phyloP scores from a whole-genome alignment of 176 grass and related monocot genomes.

The Lolium rigidum region DNA sequence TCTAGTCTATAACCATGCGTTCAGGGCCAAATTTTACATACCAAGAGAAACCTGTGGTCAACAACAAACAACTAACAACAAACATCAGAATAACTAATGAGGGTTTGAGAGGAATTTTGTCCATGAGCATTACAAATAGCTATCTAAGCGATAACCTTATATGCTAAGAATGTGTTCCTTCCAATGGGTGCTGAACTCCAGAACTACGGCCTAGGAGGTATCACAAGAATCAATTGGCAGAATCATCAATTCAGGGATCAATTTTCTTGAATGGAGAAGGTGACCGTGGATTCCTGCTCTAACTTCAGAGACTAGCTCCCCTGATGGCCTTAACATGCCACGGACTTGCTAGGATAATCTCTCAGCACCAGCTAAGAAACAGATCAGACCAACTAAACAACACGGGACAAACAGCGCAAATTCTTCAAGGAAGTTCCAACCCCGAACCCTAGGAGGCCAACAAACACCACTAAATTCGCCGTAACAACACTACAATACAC shows the following conservation, averaged over 20 bases:
- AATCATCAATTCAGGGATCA: background rate
- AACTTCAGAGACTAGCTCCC: constrained; percentile 17
- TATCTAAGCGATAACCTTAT: background rate
- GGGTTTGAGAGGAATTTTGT: background rate
- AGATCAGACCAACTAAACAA: constrained; percentile 6
- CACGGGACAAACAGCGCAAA: background rate
- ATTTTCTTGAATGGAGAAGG: background rate
- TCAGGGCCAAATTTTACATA: background rate
- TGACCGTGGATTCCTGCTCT: background rate
- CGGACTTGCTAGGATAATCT: background rate
- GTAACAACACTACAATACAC: background rate
- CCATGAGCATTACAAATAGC: background rate
- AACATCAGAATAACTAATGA: background rate
- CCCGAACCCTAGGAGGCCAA: background rate
- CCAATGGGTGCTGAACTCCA: background rate
- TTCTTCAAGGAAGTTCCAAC: background rate
- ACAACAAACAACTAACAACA: background rate
- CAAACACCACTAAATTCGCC: background rate
- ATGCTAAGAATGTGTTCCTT: background rate
- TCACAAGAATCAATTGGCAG: background rate
- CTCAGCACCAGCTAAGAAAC: background rate
- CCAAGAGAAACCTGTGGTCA: background rate
- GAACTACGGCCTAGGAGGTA: background rate
- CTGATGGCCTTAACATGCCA: background rate
- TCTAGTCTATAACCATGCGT: background rate